Base-by-base conservation (phyloP, 1,139 yeast genomes). In the Sugiyamaella castrensis region DNA sequence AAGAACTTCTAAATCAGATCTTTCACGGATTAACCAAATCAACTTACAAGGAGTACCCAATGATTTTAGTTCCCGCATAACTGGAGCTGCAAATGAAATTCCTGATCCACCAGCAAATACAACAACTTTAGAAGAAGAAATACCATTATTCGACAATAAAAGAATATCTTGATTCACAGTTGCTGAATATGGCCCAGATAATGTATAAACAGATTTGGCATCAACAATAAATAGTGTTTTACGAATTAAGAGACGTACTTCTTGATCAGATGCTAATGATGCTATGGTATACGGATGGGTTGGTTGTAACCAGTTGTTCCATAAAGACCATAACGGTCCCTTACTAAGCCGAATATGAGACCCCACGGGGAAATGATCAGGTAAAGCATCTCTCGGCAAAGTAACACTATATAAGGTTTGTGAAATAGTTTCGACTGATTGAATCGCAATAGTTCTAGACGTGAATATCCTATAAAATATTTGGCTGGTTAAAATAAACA, bases 71-170 rank as follows among this genome's bases (percentile, higher is more conserved):
- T 54, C 53, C 11, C 65, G 54, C 10, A 56, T 56, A 1, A 70
- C 48, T 0, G 95, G 87, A 2, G 87, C 69, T 0, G 87, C 92
- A 58, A 81, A 79, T 0, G 96, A 83, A 5, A 89, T 76, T 0
- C 96, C 97, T 0, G 95, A 80, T 0, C 97, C 97, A 8, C 96
- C 97, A 32, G 89, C 85, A 3, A 88, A 67, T 8, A 88, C 74
- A 8, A 76, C 65, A 0, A 82, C 78, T 46, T 78, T 73, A 12
- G n/a, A n/a, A 6, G 38, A 35, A 3, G 38, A 35, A 19, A 19
- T 19, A 19, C 24, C 24, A 19, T 5, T 19, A 19, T 19, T 6
- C 15, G 15, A 6, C 15, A 31, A 13, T 31, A 12, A 13, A 3
- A 12, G 34, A 11, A 31, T 11, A 12, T 37, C 35, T 10, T 37